Percentiles rank a stretch among this genome's conserved stretches.
These are phyloP conservation scores for Misopates orontium DNA, from an alignment of 257 asterid genomes.

Conservation along the genomic window DNA sequence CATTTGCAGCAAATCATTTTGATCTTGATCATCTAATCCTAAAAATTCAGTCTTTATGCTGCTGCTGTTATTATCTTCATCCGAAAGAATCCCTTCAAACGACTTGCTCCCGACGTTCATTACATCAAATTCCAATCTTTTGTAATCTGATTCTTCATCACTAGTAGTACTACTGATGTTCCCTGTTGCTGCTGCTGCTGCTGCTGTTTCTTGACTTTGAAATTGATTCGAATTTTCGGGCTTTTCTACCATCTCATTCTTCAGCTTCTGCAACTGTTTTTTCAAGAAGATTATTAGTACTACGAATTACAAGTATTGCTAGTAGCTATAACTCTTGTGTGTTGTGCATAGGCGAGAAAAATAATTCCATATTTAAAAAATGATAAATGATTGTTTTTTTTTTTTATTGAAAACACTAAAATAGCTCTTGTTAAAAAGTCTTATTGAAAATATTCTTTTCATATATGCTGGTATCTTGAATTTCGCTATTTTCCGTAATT, in stretches of 20 bases:
- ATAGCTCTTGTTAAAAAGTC: too few relatives aligned
- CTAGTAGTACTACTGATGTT: too few relatives aligned
- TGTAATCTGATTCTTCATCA: constrained; percentile 17
- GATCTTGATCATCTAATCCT: constrained; percentile 32
- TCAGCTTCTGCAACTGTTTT: constrained; percentile 49
- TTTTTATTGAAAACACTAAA: too few relatives aligned
- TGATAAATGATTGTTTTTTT: too few relatives aligned
- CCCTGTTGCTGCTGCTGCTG: not conserved
- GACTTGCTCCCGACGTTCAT: constrained; percentile 3
- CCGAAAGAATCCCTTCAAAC: constrained; percentile 8
- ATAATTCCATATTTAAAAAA: too few relatives aligned
- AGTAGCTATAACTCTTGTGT: too few relatives aligned
- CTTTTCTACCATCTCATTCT: constrained; percentile 29
- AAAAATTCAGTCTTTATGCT: constrained; percentile 27
- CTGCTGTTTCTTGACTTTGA: constrained; percentile 26
- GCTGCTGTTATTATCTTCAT: constrained; percentile 36
- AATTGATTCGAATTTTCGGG: constrained; percentile 5
- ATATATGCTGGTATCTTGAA: too few relatives aligned
- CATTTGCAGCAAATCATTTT: constrained; percentile 14
- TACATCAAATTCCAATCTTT: constrained; percentile 20
- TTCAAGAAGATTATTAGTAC: not conserved
- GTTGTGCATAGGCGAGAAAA: too few relatives aligned
- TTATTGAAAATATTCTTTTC: too few relatives aligned
- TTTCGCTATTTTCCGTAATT: too few relatives aligned
- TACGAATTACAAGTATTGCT: too few relatives aligned